A percentile compares a stretch with the other conserved stretches of the same genome.
Evolutionary conservation across 2,329 filamentous ascomycete genomes (phyloP).

Genomic region (Alternaria infectoria): DNA sequence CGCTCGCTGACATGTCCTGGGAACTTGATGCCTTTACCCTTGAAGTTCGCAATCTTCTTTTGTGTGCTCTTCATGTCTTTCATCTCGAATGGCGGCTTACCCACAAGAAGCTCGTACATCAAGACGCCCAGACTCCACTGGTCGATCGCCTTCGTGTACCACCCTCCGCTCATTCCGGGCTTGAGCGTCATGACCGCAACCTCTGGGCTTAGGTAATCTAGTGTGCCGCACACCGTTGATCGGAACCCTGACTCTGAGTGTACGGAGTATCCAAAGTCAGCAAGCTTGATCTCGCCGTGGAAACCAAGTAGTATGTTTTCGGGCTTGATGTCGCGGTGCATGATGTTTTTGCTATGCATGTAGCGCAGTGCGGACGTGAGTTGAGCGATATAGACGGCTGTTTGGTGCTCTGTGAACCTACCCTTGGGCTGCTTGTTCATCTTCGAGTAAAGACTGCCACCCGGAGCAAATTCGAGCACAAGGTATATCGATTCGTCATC

Average conservation of each 20-base stretch:
- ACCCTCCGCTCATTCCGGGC: conserved; percentile 71
- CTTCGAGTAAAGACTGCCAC: conserved; percentile 82
- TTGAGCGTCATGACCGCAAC: conserved; percentile 66
- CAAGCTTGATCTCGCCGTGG: conserved; percentile 95
- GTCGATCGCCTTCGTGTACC: conserved; percentile 90
- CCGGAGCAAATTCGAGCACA: conserved; percentile 80
- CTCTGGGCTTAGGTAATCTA: conserved; percentile 94
- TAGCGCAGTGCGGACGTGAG: conserved; percentile 85
- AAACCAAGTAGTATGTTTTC: conserved; percentile 96
- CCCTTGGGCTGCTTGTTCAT: conserved; percentile 76
- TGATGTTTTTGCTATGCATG: conserved; percentile 90
- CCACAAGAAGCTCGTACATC: conserved; percentile 91
- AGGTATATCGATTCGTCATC: conserved; percentile 82
- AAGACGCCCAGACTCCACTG: conserved; percentile 92
- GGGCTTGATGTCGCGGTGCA: conserved; percentile 90
- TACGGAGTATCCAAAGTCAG: conserved; percentile 95
- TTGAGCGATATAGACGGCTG: conserved; percentile 81
- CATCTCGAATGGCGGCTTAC: conserved; percentile 92
- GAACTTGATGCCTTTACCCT: conserved; percentile 83
- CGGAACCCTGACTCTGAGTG: conserved; percentile 89
- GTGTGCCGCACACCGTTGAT: conserved; percentile 90
- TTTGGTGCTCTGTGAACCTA: conserved; percentile 79
- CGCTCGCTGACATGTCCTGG: conserved; percentile 85
- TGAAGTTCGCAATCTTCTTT: conserved; percentile 70
- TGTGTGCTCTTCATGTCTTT: conserved; percentile 83